Base-by-base conservation (phyloP, 805 yeast species). In the Lipomyces chichibuensis region DNA sequence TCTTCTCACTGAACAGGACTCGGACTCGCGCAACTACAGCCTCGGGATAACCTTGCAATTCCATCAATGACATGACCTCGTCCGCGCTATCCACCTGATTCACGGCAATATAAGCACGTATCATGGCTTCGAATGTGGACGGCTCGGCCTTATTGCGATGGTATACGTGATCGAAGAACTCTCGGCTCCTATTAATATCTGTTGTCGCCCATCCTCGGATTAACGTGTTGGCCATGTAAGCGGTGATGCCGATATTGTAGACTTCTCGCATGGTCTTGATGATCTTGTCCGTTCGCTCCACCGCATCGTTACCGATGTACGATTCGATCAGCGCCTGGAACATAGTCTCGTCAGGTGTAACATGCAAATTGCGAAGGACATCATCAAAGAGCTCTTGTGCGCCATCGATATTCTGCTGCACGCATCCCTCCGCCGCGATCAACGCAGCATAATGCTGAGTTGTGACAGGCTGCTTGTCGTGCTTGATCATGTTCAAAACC, bases 251-350 rank as follows among this genome's bases (percentile, higher is more conserved):
- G 9, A 80, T 77, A 5, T 73, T 73, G 64, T 74, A 75, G 35
- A 69, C 69, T 43, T 69, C 66, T 81, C 27, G 51, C 69, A 66
- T 66, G 3, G 35, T 55, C 33, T 25, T 6, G 11, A 66, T 20
- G 25, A 66, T 59, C n/a, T 60, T 58, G 20, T 70, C 70, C 0
- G 79, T 73, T 37, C 75, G 78, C 2, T 68, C 59, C n/a, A 75
- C 73, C 49, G 65, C 62, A 13, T 74, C 76, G 64, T 79, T 80
- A 37, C 73, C 75, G 17, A 79, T 77, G 63, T 78, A 80, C 1
- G 80, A 75, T 67, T 80, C 82, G 37, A 80, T 65, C 57, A 80
- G 65, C 0, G 83, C 80, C 66, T 77, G 78, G 73, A 80, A 80
- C 54, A 81, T 74, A 49, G 69, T 72, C 63, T 74, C 73, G 65